Conservation (phyloP, 495 filamentous ascomycete species). For the Aspergillus asperescens region DNA sequence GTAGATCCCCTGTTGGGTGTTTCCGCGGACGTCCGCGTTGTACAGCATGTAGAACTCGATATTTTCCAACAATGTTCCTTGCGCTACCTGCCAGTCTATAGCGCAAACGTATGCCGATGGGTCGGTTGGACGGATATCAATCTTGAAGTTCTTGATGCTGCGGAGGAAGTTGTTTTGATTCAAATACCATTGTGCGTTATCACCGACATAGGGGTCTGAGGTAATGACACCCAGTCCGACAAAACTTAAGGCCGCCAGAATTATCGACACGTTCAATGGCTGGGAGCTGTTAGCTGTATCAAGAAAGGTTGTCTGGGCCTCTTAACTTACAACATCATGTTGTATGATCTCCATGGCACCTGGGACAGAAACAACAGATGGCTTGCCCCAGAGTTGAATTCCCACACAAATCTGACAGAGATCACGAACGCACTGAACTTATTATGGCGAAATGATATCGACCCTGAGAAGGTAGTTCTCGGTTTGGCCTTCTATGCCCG, state of each 20-base stretch:
- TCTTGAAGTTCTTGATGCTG: conserved; percentile 33
- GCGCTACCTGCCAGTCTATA: conserved; percentile 41
- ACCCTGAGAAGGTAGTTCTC: conserved; percentile 28
- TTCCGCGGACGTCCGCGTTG: conserved; percentile 28
- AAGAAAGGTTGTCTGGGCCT: background rate
- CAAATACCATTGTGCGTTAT: conserved; percentile 45
- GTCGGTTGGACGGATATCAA: conserved; percentile 26
- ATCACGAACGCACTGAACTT: conserved; percentile 28
- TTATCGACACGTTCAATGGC: conserved; percentile 47
- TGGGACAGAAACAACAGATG: conserved; percentile 8
- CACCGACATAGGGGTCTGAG: conserved; percentile 69
- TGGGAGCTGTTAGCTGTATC: conserved; percentile 30
- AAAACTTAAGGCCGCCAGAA: conserved; percentile 57
- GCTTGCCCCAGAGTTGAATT: background rate
- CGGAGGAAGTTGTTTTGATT: conserved; percentile 40
- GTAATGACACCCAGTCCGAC: conserved; percentile 55
- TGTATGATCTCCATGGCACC: background rate
- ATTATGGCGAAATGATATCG: conserved; percentile 33
- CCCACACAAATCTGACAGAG: conserved; percentile 33
- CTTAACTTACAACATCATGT: conserved; percentile 1
- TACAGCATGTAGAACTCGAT: conserved; percentile 46
- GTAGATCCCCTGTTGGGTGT: conserved; percentile 11
- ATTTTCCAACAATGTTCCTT: conserved; percentile 43
- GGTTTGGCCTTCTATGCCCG: conserved; percentile 38
- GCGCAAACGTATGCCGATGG: conserved; percentile 18